Conservation (phyloP, 2,329 filamentous ascomycete species). For the Cadophora luteo-olivacea region DNA sequence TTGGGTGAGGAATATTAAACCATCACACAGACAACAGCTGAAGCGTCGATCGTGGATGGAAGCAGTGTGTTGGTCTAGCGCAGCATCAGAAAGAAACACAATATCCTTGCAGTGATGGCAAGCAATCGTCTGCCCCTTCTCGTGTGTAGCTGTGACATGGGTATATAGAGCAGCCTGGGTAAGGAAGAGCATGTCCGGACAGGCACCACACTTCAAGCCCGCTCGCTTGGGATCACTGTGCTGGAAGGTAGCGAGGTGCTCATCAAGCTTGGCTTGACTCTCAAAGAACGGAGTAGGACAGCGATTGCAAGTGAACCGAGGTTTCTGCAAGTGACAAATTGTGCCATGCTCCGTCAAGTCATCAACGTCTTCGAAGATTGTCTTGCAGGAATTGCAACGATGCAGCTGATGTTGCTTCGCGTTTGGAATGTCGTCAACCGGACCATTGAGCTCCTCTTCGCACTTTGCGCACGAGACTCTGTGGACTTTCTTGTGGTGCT, state of each 20-base stretch:
- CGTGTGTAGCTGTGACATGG: too few species aligned
- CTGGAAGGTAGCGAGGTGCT: too few species aligned
- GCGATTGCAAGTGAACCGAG: too few species aligned
- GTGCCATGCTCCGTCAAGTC: not conserved
- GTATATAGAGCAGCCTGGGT: not conserved
- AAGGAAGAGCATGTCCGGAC: not conserved
- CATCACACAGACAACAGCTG: slow-evolving; percentile 4
- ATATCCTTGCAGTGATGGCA: not conserved
- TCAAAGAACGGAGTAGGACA: too few species aligned
- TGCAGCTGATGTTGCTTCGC: not conserved
- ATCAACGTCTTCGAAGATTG: not conserved
- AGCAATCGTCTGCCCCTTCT: not conserved
- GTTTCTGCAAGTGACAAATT: not conserved
- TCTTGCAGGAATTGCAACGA: not conserved
- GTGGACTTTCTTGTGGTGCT: not conserved
- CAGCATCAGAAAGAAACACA: not conserved
- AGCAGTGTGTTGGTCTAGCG: not conserved
- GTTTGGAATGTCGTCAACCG: not conserved
- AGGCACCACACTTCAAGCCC: not conserved
- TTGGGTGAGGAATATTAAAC: not conserved
- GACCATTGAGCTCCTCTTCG: not conserved
- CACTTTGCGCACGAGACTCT: not conserved
- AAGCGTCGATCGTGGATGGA: not conserved
- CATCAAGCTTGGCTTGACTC: too few species aligned
- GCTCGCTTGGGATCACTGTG: too few species aligned